Evolutionary conservation across 139 green algal species (phyloP).

Genomic region (Chlorokybus atmophyticus): DNA sequence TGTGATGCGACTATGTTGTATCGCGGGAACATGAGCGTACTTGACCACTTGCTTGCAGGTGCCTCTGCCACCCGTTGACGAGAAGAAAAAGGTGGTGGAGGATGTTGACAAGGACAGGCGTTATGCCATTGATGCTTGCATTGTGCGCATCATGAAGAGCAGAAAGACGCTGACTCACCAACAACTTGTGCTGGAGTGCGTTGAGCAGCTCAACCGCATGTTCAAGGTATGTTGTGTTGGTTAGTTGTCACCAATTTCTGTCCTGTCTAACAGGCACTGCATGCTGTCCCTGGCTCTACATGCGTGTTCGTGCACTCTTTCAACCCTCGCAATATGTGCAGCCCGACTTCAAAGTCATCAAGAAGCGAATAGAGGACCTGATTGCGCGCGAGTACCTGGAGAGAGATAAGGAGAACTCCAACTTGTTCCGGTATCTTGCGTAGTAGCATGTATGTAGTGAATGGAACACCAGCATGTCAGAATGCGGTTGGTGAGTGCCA

Average conservation of each 20-base stretch:
- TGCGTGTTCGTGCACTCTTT: not conserved
- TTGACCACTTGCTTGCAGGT: too few species aligned
- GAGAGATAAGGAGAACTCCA: slow-evolving; percentile 55
- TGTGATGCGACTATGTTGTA: too few species aligned
- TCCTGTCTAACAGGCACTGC: not conserved
- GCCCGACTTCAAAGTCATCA: slow-evolving; percentile 93
- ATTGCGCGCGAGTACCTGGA: slow-evolving; percentile 92
- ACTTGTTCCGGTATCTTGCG: slow-evolving; percentile 59
- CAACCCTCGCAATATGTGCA: too few species aligned
- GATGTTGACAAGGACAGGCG: slow-evolving; percentile 86
- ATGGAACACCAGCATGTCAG: too few species aligned
- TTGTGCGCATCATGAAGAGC: slow-evolving; percentile 82
- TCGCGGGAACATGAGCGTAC: too few species aligned
- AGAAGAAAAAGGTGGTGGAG: slow-evolving; percentile 89
- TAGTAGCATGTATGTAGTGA: slow-evolving; percentile 5
- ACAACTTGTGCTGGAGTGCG: slow-evolving; percentile 87
- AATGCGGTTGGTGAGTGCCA: too few species aligned
- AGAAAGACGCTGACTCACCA: slow-evolving; percentile 76
- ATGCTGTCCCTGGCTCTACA: too few species aligned
- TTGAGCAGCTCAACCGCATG: slow-evolving; percentile 87
- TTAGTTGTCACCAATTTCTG: slow-evolving; percentile 3
- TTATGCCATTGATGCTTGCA: slow-evolving; percentile 72
- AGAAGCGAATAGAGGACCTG: slow-evolving; percentile 91
- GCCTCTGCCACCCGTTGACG: slow-evolving; percentile 57
- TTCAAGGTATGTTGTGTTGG: slow-evolving; percentile 52